Percentiles rank a stretch among this genome's conserved stretches.
phyloP scores from a whole-genome alignment of 1,139 yeast species.

The Magnusiomyces suaveolens region DNA sequence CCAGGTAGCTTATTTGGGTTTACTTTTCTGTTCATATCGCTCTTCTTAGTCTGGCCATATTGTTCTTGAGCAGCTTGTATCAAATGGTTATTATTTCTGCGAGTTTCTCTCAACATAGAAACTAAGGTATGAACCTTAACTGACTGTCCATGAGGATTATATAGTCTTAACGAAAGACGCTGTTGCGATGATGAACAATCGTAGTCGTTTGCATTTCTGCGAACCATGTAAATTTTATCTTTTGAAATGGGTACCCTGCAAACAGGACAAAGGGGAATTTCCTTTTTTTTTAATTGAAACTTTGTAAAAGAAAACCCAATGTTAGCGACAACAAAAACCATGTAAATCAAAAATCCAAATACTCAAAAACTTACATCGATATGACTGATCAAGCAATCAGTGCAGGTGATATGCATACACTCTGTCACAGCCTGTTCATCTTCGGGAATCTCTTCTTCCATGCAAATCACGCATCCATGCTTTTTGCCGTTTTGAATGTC shows the following conservation, averaged over 20 bases:
- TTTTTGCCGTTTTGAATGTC: constrained; percentile 1
- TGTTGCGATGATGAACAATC: background rate
- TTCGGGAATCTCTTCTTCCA: constrained; percentile 54
- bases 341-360: background rate
- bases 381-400: constrained; percentile 65
- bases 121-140: constrained; percentile 69
- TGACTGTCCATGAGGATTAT: constrained; percentile 33
- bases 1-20: constrained; percentile 31
- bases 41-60: background rate
- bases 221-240: constrained; percentile 26
- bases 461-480: constrained; percentile 38
- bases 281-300: constrained; percentile 29
- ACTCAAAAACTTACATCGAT: constrained; percentile 29
- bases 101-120: constrained; percentile 44
- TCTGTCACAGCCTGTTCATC: constrained; percentile 58
- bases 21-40: constrained; percentile 10
- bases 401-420: constrained; percentile 76
- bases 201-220: background rate
- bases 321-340: no score
- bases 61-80: background rate
- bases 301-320: no score
- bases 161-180: constrained; percentile 3
- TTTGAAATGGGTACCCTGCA: constrained; percentile 31
- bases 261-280: constrained; percentile 32
- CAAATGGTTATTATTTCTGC: background rate